Conservation (phyloP, 2,329 filamentous ascomycete genomes). For the Hypoxylon sp. region DNA sequence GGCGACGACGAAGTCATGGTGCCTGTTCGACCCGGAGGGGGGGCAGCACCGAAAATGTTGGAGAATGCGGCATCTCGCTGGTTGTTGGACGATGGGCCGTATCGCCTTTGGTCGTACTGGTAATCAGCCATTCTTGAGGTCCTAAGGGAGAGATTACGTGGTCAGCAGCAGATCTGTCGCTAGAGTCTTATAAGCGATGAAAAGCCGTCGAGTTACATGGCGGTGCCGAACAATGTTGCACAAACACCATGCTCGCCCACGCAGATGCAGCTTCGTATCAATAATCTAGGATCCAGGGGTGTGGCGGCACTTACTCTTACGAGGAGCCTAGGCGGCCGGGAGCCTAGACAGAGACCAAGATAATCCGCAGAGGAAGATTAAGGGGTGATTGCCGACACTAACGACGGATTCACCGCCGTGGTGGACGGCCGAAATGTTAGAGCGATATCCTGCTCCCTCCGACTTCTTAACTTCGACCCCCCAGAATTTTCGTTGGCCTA, state of each 20-base stretch:
- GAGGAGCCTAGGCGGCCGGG: constrained; percentile 53
- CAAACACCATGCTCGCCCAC: constrained; percentile 28
- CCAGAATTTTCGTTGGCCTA: constrained; percentile 35
- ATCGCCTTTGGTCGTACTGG: constrained; percentile 66
- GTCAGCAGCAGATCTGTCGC: constrained; percentile 43
- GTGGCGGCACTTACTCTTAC: constrained; percentile 48
- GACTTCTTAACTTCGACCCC: constrained; percentile 34
- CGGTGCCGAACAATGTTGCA: constrained; percentile 32
- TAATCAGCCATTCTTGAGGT: constrained; percentile 69
- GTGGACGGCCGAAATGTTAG: constrained; percentile 35
- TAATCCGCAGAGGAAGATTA: constrained; percentile 41
- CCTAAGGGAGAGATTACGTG: constrained; percentile 54
- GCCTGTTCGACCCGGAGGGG: constrained; percentile 89
- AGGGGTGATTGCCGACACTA: constrained; percentile 43
- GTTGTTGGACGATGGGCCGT: constrained; percentile 66
- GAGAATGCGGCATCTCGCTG: constrained; percentile 96
- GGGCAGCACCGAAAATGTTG: constrained; percentile 92
- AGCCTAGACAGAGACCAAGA: constrained; percentile 52
- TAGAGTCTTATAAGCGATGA: constrained; percentile 31
- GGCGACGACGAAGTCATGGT: constrained; percentile 89
- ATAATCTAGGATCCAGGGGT: constrained; percentile 28
- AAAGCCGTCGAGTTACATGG: constrained; percentile 26
- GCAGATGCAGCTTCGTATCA: constrained; percentile 39
- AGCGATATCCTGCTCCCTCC: constrained; percentile 40
- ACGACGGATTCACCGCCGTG: constrained; percentile 44